These are phyloP conservation scores for Crassisporium funariophilum DNA, from an alignment of 768 basidiomycete species.

Conservation along the genomic window DNA sequence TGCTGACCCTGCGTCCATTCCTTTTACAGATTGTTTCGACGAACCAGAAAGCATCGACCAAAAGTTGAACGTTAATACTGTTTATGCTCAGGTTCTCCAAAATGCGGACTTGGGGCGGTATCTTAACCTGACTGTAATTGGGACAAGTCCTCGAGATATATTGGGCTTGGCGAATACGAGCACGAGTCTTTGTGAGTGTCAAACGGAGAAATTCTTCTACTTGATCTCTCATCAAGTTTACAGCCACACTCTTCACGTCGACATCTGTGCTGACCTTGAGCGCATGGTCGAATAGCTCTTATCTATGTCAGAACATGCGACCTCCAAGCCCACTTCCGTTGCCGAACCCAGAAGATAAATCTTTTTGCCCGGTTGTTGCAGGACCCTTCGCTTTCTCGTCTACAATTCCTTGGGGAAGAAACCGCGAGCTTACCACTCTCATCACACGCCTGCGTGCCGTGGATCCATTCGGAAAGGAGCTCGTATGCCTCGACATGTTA, in stretches of 20 bases:
- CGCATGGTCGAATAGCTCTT: conserved; percentile 69
- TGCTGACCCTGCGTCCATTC: conserved; percentile 62
- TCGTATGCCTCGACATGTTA: conserved; percentile 78
- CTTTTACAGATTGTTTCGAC: conserved; percentile 71
- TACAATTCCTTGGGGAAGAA: conserved; percentile 62
- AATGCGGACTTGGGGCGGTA: conserved; percentile 42
- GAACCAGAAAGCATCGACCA: conserved; percentile 45
- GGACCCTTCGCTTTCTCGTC: conserved; percentile 85
- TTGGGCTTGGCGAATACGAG: conserved; percentile 60
- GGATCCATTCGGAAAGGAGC: conserved; percentile 80
- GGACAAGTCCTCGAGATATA: conserved; percentile 59
- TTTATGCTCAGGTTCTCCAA: conserved; percentile 71
- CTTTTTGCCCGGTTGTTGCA: conserved; percentile 76
- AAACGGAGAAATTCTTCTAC: no score
- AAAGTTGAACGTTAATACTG: conserved; percentile 66
- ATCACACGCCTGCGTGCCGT: conserved; percentile 85
- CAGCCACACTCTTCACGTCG: conserved; percentile 87
- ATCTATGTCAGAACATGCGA: conserved; percentile 76
- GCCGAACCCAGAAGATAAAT: conserved; percentile 35
- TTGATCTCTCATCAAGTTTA: conserved; percentile 17
- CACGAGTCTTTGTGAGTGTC: conserved; percentile 70
- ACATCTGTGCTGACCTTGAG: conserved; percentile 79
- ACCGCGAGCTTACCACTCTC: conserved; percentile 80
- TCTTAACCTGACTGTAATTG: conserved; percentile 76
- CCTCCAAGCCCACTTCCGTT: conserved; percentile 73